Conservation (phyloP, 2,329 filamentous ascomycete species). For the Colletotrichum brevisporum region DNA sequence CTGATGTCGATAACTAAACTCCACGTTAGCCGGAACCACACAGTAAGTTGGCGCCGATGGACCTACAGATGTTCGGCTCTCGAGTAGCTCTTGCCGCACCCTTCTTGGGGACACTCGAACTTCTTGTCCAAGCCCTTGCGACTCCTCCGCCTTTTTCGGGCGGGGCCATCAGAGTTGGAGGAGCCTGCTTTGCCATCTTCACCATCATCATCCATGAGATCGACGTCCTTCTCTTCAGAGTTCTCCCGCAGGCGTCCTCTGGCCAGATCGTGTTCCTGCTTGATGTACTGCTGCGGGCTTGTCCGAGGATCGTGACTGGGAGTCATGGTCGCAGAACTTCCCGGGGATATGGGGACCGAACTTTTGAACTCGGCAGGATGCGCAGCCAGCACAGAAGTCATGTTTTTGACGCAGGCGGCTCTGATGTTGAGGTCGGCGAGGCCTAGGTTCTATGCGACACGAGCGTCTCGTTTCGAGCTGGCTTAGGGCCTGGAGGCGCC, state of each 20-base stretch:
- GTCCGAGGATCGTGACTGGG: constrained; percentile 56
- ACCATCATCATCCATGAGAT: constrained; percentile 56
- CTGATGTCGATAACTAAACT: constrained; percentile 83
- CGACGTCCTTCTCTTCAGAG: constrained; percentile 58
- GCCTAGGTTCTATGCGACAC: constrained; percentile 5
- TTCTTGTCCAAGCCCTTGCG: constrained; percentile 85
- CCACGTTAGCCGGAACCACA: constrained; percentile 44
- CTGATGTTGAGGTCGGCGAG: constrained; percentile 17
- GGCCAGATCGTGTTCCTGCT: constrained; percentile 57
- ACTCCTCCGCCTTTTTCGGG: constrained; percentile 76
- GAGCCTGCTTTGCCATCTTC: constrained; percentile 62
- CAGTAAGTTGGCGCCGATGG: constrained; percentile 33
- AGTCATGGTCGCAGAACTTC: constrained; percentile 58
- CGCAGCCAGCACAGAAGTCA: constrained; percentile 59
- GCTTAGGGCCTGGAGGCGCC: too few relatives aligned
- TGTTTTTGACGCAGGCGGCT: constrained; percentile 43
- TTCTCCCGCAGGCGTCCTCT: constrained; percentile 58
- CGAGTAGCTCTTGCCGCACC: constrained; percentile 96
- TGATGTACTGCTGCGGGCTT: constrained; percentile 54
- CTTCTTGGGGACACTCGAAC: constrained; percentile 86
- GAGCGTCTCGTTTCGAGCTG: not conserved
- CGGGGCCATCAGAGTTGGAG: constrained; percentile 67
- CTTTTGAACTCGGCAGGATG: constrained; percentile 56
- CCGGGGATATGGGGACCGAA: constrained; percentile 55
- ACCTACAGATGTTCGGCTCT: constrained; percentile 93